These are phyloP conservation scores for Vigna reflexopilosa DNA, from an alignment of 306 rosid species.

Conservation along the genomic window DNA sequence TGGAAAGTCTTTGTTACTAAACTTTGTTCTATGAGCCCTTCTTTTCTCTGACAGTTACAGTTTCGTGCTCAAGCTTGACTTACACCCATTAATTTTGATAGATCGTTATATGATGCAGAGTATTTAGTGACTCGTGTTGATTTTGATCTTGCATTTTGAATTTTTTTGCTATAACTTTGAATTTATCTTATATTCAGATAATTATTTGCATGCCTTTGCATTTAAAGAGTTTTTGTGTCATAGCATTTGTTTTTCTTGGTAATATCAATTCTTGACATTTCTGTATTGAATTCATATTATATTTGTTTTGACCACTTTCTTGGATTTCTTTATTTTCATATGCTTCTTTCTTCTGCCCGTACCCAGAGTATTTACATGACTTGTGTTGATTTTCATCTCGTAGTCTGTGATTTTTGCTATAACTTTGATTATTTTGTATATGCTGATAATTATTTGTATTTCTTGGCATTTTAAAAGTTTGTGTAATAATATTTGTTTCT, in stretches of 20 bases:
- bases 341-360: background rate
- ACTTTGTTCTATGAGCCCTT: background rate
- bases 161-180: background rate
- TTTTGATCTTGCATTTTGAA: background rate
- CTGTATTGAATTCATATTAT: background rate
- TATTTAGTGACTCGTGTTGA: background rate
- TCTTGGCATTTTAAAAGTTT: background rate
- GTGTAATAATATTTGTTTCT: background rate
- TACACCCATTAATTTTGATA: background rate
- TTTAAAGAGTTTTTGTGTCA: background rate
- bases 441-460: background rate
- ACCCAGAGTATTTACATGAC: background rate
- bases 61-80: background rate
- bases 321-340: slow-evolving; percentile 7
- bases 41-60: background rate
- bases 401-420: background rate
- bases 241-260: background rate
- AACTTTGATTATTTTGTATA: background rate
- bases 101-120: background rate
- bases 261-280: slow-evolving; percentile 5
- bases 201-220: background rate
- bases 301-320: background rate
- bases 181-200: background rate
- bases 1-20: background rate
- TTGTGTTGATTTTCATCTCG: background rate